phyloP scores from a whole-genome alignment of 495 filamentous ascomycete genomes.

The Neurospora sp. region DNA sequence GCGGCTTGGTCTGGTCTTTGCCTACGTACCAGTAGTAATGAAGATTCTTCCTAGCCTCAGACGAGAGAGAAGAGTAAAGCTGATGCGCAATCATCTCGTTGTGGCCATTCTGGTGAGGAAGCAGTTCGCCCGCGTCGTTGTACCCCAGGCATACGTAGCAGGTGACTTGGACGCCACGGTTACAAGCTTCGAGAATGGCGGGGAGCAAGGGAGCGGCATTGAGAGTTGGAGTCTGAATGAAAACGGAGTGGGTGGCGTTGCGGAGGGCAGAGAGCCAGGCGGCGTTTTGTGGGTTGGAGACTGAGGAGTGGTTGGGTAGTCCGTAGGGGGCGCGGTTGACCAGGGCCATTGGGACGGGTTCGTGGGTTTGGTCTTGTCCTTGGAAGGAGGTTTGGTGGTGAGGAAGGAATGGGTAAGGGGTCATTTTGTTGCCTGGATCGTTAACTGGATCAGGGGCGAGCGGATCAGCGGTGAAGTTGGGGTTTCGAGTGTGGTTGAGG shows the following conservation, averaged over 20 bases:
- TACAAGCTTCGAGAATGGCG: slow-evolving; percentile 50
- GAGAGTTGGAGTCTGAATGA: slow-evolving; percentile 67
- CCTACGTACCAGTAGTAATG: slow-evolving; percentile 58
- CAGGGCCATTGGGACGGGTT: slow-evolving; percentile 59
- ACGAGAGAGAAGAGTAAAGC: slow-evolving; percentile 42
- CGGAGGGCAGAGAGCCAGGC: slow-evolving; percentile 58
- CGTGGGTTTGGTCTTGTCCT: slow-evolving; percentile 28
- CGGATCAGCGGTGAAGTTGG: slow-evolving; percentile 33
- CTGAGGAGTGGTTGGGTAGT: slow-evolving; percentile 44
- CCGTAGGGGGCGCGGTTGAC: slow-evolving; percentile 60
- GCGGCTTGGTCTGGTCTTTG: slow-evolving; percentile 58
- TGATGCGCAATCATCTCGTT: slow-evolving; percentile 58
- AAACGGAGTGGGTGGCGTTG: slow-evolving; percentile 49
- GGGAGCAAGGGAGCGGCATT: slow-evolving; percentile 60
- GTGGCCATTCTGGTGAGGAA: slow-evolving; percentile 64
- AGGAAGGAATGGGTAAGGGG: slow-evolving; percentile 40
- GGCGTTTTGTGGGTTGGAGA: slow-evolving; percentile 59
- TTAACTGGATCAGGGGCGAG: slow-evolving; percentile 34
- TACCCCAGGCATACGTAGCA: slow-evolving; percentile 68
- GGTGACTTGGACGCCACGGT: slow-evolving; percentile 53
- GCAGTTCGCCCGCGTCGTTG: slow-evolving; percentile 65
- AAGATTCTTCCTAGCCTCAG: slow-evolving; percentile 36
- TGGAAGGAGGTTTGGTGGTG: slow-evolving; percentile 12
- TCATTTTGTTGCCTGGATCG: slow-evolving; percentile 43
- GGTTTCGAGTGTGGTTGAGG: slow-evolving; percentile 52